Conservation (phyloP, 257 asterid genomes). For the Coffea eugenioides region DNA sequence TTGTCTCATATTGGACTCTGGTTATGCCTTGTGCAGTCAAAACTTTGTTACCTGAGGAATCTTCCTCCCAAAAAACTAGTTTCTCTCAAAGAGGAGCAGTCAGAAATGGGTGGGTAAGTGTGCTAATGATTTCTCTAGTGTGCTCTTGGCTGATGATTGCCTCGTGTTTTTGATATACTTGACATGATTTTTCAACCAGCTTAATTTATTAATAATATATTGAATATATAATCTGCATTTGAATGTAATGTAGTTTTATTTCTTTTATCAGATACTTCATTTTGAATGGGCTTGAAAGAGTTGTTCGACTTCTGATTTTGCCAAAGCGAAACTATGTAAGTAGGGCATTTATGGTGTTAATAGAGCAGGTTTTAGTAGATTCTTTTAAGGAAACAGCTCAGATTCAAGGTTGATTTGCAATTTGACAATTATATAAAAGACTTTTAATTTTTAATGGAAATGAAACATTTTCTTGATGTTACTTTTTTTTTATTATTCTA, state of each 20-base stretch:
- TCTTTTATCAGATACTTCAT: slow-evolving; percentile 70
- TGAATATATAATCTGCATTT: background rate
- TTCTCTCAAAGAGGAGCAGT: slow-evolving; percentile 71
- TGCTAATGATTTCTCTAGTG: slow-evolving; percentile 11
- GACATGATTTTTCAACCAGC: background rate
- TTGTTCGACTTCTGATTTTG: slow-evolving; percentile 74
- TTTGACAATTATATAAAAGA: slow-evolving; percentile 1
- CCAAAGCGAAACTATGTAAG: slow-evolving; percentile 92
- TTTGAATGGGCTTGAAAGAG: slow-evolving; percentile 94
- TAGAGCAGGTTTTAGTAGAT: slow-evolving; percentile 8
- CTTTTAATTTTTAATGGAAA: background rate
- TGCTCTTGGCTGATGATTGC: background rate
- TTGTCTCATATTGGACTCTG: slow-evolving; percentile 4
- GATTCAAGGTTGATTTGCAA: slow-evolving; percentile 1
- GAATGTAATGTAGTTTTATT: slow-evolving; percentile 3
- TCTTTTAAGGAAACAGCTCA: background rate
- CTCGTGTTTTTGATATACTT: background rate
- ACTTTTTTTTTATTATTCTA: background rate
- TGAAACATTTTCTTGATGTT: background rate
- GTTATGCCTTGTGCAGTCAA: slow-evolving; percentile 58
- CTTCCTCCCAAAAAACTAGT: slow-evolving; percentile 56
- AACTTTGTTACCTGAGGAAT: slow-evolving; percentile 62
- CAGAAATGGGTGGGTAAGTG: slow-evolving; percentile 99
- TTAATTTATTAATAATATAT: background rate
- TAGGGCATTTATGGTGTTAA: slow-evolving; percentile 17